Evolutionary conservation across 2,329 filamentous ascomycete genomes (phyloP), one percentile per base, ranked within the genome.

Genomic region (Fusarium citri): DNA sequence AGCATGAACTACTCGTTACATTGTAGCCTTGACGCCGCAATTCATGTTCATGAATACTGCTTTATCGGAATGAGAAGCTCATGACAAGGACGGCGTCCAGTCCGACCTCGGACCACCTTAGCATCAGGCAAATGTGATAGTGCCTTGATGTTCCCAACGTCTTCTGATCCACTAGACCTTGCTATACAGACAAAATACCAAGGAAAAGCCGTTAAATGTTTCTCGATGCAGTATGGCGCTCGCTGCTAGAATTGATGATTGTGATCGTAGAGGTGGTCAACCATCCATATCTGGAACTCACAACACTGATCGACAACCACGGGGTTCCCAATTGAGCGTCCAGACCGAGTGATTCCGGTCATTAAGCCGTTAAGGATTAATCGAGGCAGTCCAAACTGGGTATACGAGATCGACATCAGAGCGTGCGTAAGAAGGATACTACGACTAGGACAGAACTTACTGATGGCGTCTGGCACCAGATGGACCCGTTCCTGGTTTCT

Each of bases 401-500:
- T 31, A 40, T 20, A 5, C 18, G 15, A 43, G 55, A 42, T 50
- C 28, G 22, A 26, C 23, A n/a, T 34, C 18, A 45, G 14, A 8
- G 8, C 10, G 25, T 23, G n/a, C 30, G 15, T 25, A 34, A 9
- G 9, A 42, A 23, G 15, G n/a, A 49, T 42, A 41, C 43, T 26
- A 49, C 16, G 23, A 41, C 23, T 20, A 26, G 22, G 23, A 5
- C 48, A 58, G 23, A 42, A 41, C 25, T 41, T 5, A 25, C 11
- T 28, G n/a, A 64, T 58, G 62, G 63, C 45, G 50, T 45, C 26
- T 69, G 16, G n/a, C 31, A 57, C 22, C 51, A 11, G 37, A n/a
- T 26, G 31, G 25, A 22, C 15, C 37, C 40, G 57, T 63, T 45
- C 62, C 66, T 70, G 45, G 45, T 25, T 57, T 41, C 18, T 55